phyloP scores from a whole-genome alignment of 805 yeast species.

The Yarrowia porcina region DNA sequence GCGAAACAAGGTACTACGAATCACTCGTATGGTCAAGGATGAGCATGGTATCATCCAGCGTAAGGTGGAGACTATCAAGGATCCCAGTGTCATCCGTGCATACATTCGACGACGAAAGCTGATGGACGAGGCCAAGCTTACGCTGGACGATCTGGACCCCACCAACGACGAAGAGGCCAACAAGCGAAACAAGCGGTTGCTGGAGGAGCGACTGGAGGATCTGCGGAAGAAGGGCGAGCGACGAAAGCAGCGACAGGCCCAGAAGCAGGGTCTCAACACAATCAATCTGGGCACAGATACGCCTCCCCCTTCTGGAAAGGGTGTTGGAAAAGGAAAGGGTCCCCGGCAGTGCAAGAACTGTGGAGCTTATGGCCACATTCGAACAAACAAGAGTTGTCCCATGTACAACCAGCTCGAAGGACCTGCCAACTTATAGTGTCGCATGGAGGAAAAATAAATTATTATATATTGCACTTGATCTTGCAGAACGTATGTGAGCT shows the following conservation, averaged over 20 bases:
- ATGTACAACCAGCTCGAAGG: slow-evolving; percentile 56
- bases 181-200: slow-evolving; percentile 62
- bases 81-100: slow-evolving; percentile 82
- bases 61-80: slow-evolving; percentile 70
- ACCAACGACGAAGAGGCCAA: slow-evolving; percentile 84
- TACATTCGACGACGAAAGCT: slow-evolving; percentile 70
- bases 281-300: slow-evolving; percentile 1
- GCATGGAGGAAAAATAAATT: slow-evolving; percentile 8
- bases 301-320: slow-evolving; percentile 47
- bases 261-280: slow-evolving; percentile 39
- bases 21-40: slow-evolving; percentile 77
- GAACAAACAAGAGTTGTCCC: slow-evolving; percentile 90
- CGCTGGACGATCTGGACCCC: slow-evolving; percentile 65
- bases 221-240: slow-evolving; percentile 73
- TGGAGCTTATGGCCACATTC: slow-evolving; percentile 92
- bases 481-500: too few relatives aligned
- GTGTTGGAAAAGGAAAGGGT: slow-evolving; percentile 68
- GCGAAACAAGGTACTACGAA: slow-evolving; percentile 49
- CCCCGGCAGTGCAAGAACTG: slow-evolving; percentile 88
- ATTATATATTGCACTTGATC: background rate
- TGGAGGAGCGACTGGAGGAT: slow-evolving; percentile 80
- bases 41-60: slow-evolving; percentile 83
- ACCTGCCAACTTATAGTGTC: slow-evolving; percentile 6
- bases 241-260: slow-evolving; percentile 54
- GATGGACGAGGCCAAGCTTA: slow-evolving; percentile 48